Conservation (phyloP, 441 rosid species). For the Melastoma candidum region DNA sequence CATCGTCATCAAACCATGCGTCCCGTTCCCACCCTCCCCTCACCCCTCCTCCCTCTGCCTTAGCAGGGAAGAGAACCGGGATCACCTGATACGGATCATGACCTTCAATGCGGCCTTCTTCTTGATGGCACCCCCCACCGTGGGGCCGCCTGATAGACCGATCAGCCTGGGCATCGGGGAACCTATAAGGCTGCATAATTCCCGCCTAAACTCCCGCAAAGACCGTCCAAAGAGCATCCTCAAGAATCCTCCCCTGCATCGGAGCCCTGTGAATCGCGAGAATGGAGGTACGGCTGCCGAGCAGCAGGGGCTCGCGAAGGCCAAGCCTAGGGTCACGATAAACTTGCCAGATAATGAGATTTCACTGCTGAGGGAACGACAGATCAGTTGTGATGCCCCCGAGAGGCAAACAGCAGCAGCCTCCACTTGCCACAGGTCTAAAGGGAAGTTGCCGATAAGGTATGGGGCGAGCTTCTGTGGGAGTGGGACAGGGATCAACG, state of each 20-base stretch:
- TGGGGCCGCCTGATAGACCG: constrained; percentile 30
- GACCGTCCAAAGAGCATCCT: constrained; percentile 79
- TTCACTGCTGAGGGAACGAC: constrained; percentile 47
- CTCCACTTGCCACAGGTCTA: constrained; percentile 10
- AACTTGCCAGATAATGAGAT: constrained; percentile 93
- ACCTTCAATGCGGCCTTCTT: constrained; percentile 86
- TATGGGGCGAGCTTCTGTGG: constrained; percentile 22
- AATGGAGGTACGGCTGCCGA: constrained; percentile 15
- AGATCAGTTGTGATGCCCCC: constrained; percentile 43
- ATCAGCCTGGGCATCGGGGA: constrained; percentile 3
- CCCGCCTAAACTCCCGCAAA: constrained; percentile 36
- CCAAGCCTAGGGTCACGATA: constrained; percentile 76
- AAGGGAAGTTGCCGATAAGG: constrained; percentile 43
- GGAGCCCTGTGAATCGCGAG: constrained; percentile 15
- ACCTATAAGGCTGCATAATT: background rate
- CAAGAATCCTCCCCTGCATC: constrained; percentile 61
- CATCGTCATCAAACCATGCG: constrained; percentile 26
- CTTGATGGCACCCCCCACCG: constrained; percentile 74
- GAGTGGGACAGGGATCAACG: constrained; percentile 1
- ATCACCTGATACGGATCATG: constrained; percentile 41
- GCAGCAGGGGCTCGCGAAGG: constrained; percentile 49
- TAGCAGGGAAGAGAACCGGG: background rate
- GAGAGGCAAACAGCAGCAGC: constrained; percentile 12
- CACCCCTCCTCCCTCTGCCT: constrained; percentile 27
- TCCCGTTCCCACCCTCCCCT: constrained; percentile 17